Evolutionary conservation across 148 eudicot genomes (phyloP), one percentile per base, ranked within the genome.

Genomic region (Vaccinium corymbosum): DNA sequence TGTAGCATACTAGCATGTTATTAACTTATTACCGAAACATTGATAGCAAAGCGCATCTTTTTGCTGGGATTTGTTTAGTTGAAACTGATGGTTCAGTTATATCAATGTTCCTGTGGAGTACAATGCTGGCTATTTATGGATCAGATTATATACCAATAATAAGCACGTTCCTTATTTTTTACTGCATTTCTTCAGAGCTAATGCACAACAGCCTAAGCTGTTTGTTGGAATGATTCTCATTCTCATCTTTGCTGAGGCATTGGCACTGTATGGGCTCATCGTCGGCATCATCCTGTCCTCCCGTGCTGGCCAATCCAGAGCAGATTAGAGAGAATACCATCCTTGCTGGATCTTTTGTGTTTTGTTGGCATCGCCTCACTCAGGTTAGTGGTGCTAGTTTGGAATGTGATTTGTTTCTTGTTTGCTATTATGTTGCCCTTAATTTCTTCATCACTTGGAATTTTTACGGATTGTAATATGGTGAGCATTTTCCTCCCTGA

Each of bases 171-270:
- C 78, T 82, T 25, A 51, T 42, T 29, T 27, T 27, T 42, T 13
- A 10, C 38, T 71, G 61, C 53, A 52, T 70, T 19, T 51, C 0
- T 73, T 46, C 74, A 82, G 84, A 55, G 84, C 84, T 35, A 82
- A 82, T 82, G 84, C 84, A 38, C 84, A 82, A 55, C 84, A 82
- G 70, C 84, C 84, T 15, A 82, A 82, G 70, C 84, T 82, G 53
- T 82, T 82, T 73, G 84, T 82, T 20, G 84, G 84, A 82, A 82
- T 82, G 84, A 82, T 82, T 73, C 84, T 82, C 53, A 82, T 82
- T 38, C 84, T 82, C 79, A 82, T 82, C 79, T 82, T 82, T 73
- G 84, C 84, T 14, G 84, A 82, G 59, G 84, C 84, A 35, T 50
- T 82, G 79, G 84, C 84, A 0, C 25, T 82, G 66, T 82, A 82